Conservation (phyloP, 2,329 filamentous ascomycete species). For the Aspergillus proliferans region DNA sequence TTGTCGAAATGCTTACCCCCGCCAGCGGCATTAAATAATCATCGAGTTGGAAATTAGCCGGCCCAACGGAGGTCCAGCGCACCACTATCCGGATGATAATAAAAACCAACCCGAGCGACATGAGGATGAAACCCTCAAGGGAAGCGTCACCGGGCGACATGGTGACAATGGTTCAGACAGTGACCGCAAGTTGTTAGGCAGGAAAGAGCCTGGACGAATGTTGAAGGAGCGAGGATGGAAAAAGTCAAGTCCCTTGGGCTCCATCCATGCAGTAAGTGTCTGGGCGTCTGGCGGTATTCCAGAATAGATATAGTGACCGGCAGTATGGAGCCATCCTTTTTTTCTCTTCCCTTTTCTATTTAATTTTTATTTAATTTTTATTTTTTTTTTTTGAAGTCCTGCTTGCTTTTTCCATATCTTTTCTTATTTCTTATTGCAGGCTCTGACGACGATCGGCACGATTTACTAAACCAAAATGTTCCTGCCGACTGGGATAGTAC, state of each 20-base stretch:
- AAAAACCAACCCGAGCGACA: constrained; percentile 43
- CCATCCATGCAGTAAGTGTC: not conserved
- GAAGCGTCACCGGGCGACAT: not conserved
- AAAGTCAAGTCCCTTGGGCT: not conserved
- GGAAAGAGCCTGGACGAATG: not conserved
- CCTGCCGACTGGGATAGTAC: no score
- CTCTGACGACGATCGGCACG: not conserved
- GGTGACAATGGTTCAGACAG: not conserved
- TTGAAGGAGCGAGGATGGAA: not conserved
- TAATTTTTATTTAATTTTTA: no score
- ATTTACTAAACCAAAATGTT: not conserved
- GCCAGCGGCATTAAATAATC: constrained; percentile 53
- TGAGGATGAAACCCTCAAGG: constrained; percentile 42
- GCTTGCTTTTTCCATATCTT: not conserved
- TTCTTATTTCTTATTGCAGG: not conserved
- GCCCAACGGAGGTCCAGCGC: constrained; percentile 41
- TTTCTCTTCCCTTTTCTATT: not conserved
- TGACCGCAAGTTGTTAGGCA: not conserved
- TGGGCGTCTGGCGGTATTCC: not conserved
- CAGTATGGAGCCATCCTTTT: not conserved
- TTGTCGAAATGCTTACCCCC: constrained; percentile 31
- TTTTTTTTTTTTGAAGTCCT: no score
- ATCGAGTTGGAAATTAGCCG: constrained; percentile 44
- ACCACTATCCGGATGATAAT: constrained; percentile 46
- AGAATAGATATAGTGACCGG: not conserved